Conservation (phyloP, 2,329 filamentous ascomycete genomes). For the Aplosporella prunicola region DNA sequence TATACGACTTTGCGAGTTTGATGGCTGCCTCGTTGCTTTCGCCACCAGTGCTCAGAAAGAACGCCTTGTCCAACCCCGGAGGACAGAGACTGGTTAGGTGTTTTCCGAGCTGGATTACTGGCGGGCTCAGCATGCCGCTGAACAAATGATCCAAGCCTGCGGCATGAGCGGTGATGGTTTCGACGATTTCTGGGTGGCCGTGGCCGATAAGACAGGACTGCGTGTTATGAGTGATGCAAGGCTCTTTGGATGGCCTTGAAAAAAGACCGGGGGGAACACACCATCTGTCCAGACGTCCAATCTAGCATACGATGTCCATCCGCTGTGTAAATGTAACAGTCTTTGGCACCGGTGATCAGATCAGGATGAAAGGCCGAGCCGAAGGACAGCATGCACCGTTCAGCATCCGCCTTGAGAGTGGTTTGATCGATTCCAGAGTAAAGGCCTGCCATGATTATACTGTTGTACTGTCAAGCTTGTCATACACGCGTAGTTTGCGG, state of each 20-base stretch:
- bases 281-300: slow-evolving; percentile 23
- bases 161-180: slow-evolving; percentile 21
- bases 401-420: slow-evolving; percentile 4
- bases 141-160: slow-evolving; percentile 25
- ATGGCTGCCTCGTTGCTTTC: slow-evolving; percentile 50
- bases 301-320: slow-evolving; percentile 25
- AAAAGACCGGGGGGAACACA: neutral
- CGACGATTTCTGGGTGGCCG: slow-evolving; percentile 24
- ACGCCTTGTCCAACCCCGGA: slow-evolving; percentile 22
- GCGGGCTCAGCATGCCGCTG: slow-evolving; percentile 27
- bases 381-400: slow-evolving; percentile 9
- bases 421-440: slow-evolving; percentile 4
- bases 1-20: slow-evolving; percentile 49
- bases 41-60: slow-evolving; percentile 26
- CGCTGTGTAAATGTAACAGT: slow-evolving; percentile 22
- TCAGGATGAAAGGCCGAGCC: slow-evolving; percentile 19
- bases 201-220: slow-evolving; percentile 21
- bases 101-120: slow-evolving; percentile 24
- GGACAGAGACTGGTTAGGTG: slow-evolving; percentile 20
- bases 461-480: too few relatives aligned
- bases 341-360: slow-evolving; percentile 21
- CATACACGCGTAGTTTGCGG: too few relatives aligned
- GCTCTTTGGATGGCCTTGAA: too few relatives aligned
- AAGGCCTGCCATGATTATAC: slow-evolving; percentile 2
- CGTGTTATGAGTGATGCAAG: too few relatives aligned